These are phyloP conservation scores for Hemerocallis citrina DNA, from an alignment of 106 monocot genomes.

Conservation along the genomic window DNA sequence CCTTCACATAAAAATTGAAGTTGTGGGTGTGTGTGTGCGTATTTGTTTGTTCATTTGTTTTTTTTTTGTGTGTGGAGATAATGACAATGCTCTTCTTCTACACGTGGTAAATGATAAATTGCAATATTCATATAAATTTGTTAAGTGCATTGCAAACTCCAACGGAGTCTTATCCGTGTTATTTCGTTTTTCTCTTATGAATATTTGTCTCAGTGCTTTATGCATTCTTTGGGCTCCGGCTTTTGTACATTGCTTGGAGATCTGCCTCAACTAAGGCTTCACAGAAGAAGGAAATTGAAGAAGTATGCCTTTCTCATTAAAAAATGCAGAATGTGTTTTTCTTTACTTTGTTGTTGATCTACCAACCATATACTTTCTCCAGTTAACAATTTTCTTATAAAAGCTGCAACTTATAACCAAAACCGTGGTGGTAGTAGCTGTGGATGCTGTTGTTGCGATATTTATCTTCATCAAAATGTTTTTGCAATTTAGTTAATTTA, in stretches of 20 bases:
- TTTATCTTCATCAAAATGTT: no score
- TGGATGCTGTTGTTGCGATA: no score
- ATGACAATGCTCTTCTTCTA: background rate
- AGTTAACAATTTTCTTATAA: background rate
- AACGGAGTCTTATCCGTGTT: no score
- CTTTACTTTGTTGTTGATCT: background rate
- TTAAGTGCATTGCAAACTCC: no score
- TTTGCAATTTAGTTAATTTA: no score
- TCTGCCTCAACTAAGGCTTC: conserved; percentile 81
- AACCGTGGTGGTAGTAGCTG: no score
- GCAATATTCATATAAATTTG: no score
- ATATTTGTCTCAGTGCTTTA: conserved; percentile 49
- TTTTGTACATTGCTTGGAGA: conserved; percentile 97
- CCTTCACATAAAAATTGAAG: background rate
- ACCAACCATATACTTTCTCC: background rate
- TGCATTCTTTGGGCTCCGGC: conserved; percentile 85
- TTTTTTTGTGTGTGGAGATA: background rate
- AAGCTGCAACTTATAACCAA: no score
- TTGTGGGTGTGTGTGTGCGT: no score
- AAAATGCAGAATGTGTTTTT: background rate
- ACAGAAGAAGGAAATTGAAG: conserved; percentile 93
- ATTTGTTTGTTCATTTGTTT: background rate
- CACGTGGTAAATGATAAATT: background rate
- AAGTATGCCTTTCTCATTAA: conserved; percentile 39
- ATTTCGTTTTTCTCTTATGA: no score